Evolutionary conservation across 768 basidiomycete genomes (phyloP), one percentile per base, ranked within the genome.

Genomic region (Hortiboletus campestris): DNA sequence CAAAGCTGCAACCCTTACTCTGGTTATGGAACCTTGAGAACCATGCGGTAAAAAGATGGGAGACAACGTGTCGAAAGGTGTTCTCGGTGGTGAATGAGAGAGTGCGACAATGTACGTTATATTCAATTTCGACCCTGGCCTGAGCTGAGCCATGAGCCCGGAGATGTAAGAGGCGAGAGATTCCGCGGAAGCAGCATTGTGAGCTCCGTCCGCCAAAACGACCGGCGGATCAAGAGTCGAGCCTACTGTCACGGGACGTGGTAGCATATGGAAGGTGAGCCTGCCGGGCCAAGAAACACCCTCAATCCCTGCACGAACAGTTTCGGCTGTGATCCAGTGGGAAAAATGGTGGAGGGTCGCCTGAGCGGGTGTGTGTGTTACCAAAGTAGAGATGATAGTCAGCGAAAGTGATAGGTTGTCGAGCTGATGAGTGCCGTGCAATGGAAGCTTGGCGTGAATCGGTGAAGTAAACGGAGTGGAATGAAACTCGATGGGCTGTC

Each of bases 151-250:
- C 43, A 63, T 72, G 59, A 73, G 76, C 44, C 73, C 71, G 51
- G 68, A 65, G 29, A 76, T 73, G 67, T 92, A 98, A 2, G 75
- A 67, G 9, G 84, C 79, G 12, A 98, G 81, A 0, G 82, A 81
- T 29, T 70, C 60, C 0, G 93, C 80, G 0, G 93, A 93, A 7
- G 91, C 86, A 8, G 85, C 74, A 67, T 98, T 99, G 70, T 98
- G 97, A 1, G 97, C 96, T 4, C 97, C 97, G 65, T 99, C 97
- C 6, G 87, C 88, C 12, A 98, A 79, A 13, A 95, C 61, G 20
- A 69, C 72, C 9, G 80, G 59, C 42, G 64, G 54, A 47, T 60
- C 54, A 41, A 39, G 22, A 38, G 51, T 47, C 41, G 49, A 63
- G 10, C 55, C 63, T 28, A 32, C 43, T 6, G 51, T 65, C 43